These are phyloP conservation scores for Curvularia lunata DNA, from an alignment of 2,329 filamentous ascomycete species.

Conservation along the genomic window DNA sequence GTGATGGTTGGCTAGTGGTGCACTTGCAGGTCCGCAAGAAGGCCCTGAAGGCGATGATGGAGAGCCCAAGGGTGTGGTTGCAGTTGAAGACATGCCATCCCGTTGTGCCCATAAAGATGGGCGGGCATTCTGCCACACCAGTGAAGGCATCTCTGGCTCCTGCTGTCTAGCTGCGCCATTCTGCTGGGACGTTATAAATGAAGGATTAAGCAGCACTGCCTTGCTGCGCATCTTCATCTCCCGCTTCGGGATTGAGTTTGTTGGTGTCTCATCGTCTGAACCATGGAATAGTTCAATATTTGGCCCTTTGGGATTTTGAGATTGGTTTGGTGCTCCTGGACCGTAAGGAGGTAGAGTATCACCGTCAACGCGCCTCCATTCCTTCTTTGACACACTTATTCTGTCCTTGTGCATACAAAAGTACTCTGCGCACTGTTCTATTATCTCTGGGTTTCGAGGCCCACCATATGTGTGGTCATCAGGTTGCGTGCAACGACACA, in stretches of 20 bases:
- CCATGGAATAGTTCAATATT: not conserved
- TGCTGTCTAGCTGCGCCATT: not conserved
- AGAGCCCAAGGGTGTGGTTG: conserved; percentile 26
- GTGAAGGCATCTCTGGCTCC: conserved; percentile 18
- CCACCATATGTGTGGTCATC: conserved; percentile 1
- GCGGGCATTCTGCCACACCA: conserved; percentile 23
- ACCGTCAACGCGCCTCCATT: conserved; percentile 18
- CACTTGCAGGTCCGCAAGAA: not conserved
- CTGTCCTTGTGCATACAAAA: conserved; percentile 9
- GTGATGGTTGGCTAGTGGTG: not conserved
- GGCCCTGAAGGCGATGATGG: not conserved
- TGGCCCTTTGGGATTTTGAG: not conserved
- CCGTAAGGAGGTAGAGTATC: conserved; percentile 10
- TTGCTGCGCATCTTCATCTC: conserved; percentile 3
- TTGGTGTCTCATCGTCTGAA: not conserved
- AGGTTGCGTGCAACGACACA: conserved; percentile 24
- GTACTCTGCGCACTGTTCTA: conserved; percentile 24
- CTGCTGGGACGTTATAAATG: not conserved
- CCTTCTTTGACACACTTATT: conserved; percentile 11
- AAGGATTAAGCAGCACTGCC: not conserved
- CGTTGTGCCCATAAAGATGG: conserved; percentile 15
- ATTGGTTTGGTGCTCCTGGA: not conserved
- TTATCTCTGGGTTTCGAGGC: conserved; percentile 19
- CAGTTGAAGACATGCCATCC: not conserved
- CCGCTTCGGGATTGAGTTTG: not conserved